Evolutionary conservation across 179 eudicot genomes (phyloP).

Genomic region (Actinidia chinensis): DNA sequence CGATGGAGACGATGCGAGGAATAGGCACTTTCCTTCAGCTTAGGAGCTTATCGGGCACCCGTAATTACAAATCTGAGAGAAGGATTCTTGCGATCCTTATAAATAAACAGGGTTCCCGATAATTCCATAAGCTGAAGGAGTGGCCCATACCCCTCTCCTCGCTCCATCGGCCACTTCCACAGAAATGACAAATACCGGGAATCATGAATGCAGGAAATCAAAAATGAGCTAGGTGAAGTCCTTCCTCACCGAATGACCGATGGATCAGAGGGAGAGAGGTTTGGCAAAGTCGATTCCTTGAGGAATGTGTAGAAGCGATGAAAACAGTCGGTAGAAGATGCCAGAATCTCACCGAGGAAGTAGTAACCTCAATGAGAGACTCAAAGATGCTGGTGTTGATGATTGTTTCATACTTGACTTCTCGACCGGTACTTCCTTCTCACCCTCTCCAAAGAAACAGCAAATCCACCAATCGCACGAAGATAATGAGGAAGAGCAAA

Average conservation of each 20-base stretch:
- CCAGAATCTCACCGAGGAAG: background rate
- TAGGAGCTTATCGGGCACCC: too few relatives aligned
- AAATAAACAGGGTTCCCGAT: too few relatives aligned
- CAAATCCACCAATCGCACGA: too few relatives aligned
- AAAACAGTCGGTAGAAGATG: background rate
- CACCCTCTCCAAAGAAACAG: too few relatives aligned
- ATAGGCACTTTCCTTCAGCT: too few relatives aligned
- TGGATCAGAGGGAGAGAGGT: background rate
- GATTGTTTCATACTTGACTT: background rate
- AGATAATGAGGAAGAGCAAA: too few relatives aligned
- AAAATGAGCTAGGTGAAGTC: background rate
- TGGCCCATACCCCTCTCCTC: background rate
- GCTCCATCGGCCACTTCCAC: slow-evolving; percentile 6
- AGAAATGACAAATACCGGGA: too few relatives aligned
- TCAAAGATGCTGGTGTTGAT: background rate
- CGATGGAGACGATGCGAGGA: too few relatives aligned
- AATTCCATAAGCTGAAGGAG: too few relatives aligned
- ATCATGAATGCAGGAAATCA: background rate
- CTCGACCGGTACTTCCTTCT: background rate
- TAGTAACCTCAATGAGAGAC: background rate
- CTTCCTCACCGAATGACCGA: background rate
- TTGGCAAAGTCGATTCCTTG: background rate
- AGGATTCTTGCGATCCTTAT: too few relatives aligned
- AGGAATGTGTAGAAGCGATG: background rate
- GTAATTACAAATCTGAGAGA: too few relatives aligned